These are phyloP conservation scores for Magnaporthiopsis incrustans DNA, from an alignment of 2,329 filamentous ascomycete species.

Conservation along the genomic window DNA sequence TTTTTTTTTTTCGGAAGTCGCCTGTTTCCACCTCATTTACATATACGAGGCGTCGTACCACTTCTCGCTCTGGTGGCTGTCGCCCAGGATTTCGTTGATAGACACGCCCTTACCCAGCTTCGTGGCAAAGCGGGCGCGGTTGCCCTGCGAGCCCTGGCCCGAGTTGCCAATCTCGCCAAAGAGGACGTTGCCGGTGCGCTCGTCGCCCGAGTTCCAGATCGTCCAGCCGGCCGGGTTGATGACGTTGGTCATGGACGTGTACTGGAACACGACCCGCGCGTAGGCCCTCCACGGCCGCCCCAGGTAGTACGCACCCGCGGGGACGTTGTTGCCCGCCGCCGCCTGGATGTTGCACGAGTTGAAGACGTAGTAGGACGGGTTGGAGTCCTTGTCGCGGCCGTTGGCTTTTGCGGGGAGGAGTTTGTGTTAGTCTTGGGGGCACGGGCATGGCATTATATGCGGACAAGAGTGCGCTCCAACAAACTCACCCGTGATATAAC, in stretches of 20 bases:
- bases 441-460: neutral
- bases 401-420: conserved; percentile 23
- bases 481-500: conserved; percentile 34
- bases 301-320: conserved; percentile 34
- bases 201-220: conserved; percentile 24
- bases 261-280: conserved; percentile 39
- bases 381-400: conserved; percentile 27
- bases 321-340: conserved; percentile 25
- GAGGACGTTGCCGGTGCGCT: conserved; percentile 25
- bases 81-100: conserved; percentile 22
- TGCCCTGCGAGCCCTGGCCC: conserved; percentile 45
- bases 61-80: conserved; percentile 15
- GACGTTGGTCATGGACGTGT: conserved; percentile 41
- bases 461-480: neutral
- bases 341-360: conserved; percentile 30
- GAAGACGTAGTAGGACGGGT: conserved; percentile 36
- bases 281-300: conserved; percentile 40
- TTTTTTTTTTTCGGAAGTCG: too few relatives aligned
- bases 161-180: conserved; percentile 48
- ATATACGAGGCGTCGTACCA: conserved; percentile 9
- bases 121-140: conserved; percentile 36
- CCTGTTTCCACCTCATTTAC: neutral
- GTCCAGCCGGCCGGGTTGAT: conserved; percentile 53
- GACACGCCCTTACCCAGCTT: conserved; percentile 26
- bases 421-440: neutral